Percentiles rank a stretch among this genome's conserved stretches.
These are phyloP conservation scores for Zygosaccharomyces rouxii DNA, from an alignment of 805 yeast genomes.

Conservation along the genomic window DNA sequence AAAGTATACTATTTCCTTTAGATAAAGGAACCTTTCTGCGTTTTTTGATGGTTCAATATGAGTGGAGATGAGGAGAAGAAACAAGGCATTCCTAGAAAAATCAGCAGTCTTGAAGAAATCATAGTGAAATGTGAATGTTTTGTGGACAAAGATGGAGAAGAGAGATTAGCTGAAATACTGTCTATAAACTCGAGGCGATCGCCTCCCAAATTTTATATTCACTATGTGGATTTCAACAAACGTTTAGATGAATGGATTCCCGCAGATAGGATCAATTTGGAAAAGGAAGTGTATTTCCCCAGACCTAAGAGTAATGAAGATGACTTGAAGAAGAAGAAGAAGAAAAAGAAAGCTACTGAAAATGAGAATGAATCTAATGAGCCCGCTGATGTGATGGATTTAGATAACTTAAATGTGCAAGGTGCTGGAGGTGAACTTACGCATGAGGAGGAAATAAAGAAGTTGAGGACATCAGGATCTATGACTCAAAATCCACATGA, in stretches of 20 bases:
- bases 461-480: constrained; percentile 90
- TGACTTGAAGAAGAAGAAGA: constrained; percentile 34
- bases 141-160: constrained; percentile 76
- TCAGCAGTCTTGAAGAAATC: constrained; percentile 45
- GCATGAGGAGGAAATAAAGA: constrained; percentile 89
- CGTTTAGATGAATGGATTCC: constrained; percentile 95
- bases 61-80: constrained; percentile 25
- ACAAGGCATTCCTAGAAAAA: constrained; percentile 26
- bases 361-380: constrained; percentile 27
- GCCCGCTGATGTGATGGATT: constrained; percentile 67
- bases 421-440: constrained; percentile 67
- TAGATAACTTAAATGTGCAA: constrained; percentile 80
- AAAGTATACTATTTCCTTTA: background rate
- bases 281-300: constrained; percentile 68
- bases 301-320: constrained; percentile 50
- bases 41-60: constrained; percentile 9
- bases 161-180: constrained; percentile 78
- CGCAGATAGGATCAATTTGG: constrained; percentile 63
- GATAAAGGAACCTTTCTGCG: background rate
- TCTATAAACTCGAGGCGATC: constrained; percentile 73
- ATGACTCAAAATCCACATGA: constrained; percentile 90
- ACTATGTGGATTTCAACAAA: constrained; percentile 90
- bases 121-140: constrained; percentile 76
- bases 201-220: constrained; percentile 80
- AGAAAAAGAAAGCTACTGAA: constrained; percentile 32